Conservation (phyloP, 2,329 filamentous ascomycete species). For the Colletotrichum sp. region DNA sequence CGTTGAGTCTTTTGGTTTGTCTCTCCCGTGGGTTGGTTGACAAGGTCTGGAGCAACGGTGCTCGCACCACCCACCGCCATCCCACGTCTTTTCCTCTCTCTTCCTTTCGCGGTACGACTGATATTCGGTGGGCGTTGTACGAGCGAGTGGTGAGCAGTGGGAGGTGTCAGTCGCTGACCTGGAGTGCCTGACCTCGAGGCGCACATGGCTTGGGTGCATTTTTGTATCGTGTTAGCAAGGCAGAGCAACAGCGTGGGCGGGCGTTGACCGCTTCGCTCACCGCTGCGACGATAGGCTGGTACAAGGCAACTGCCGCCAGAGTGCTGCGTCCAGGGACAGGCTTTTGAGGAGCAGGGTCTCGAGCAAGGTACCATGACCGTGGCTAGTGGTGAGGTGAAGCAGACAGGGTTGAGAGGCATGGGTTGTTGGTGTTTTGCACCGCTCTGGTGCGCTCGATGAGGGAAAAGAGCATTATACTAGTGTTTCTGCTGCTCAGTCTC, state of each 20-base stretch:
- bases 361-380: background rate
- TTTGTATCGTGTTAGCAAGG: constrained; percentile 14
- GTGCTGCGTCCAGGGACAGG: background rate
- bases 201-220: background rate
- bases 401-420: background rate
- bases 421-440: background rate
- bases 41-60: background rate
- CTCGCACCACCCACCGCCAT: background rate
- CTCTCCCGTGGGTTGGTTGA: background rate
- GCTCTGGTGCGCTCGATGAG: background rate
- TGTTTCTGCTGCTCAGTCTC: background rate
- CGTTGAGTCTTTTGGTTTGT: constrained; percentile 9
- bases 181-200: background rate
- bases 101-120: background rate
- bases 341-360: background rate
- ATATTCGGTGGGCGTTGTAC: background rate
- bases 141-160: background rate
- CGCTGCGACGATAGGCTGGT: constrained; percentile 3
- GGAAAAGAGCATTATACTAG: background rate
- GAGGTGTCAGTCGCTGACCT: background rate
- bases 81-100: background rate
- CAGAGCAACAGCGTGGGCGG: background rate
- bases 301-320: background rate
- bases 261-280: constrained; percentile 12
- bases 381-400: background rate